A percentile compares a stretch with the other conserved stretches of the same genome.
phyloP scores from a whole-genome alignment of 169 alveolate species.

The Plasmodium inui region DNA sequence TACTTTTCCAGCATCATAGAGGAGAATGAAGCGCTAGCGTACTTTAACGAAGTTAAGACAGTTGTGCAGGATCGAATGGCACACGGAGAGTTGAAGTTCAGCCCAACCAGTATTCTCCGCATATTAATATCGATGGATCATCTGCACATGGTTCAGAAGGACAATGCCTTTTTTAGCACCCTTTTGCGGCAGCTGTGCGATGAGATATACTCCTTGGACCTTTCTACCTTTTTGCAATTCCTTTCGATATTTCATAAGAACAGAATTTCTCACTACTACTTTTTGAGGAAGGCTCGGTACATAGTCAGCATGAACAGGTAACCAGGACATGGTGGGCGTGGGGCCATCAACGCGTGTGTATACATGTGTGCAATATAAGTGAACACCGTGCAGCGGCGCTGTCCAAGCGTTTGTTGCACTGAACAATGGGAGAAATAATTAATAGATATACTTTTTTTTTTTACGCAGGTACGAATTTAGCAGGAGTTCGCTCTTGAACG shows the following conservation, averaged over 20 bases:
- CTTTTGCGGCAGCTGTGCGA: slow-evolving; percentile 40
- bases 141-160: slow-evolving; percentile 12
- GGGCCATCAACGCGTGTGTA: not conserved
- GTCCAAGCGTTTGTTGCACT: not conserved
- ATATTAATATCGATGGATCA: slow-evolving; percentile 44
- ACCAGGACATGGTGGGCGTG: not conserved
- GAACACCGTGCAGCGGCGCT: not conserved
- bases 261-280: slow-evolving; percentile 45
- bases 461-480: slow-evolving; percentile 46
- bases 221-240: slow-evolving; percentile 13
- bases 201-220: slow-evolving; percentile 21
- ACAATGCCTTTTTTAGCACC: slow-evolving; percentile 11
- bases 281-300: slow-evolving; percentile 43
- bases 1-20: slow-evolving; percentile 39
- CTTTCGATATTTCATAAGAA: slow-evolving; percentile 39
- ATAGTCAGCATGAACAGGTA: slow-evolving; percentile 63
- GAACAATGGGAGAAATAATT: not conserved
- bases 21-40: slow-evolving; percentile 6
- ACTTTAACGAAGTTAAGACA: slow-evolving; percentile 31
- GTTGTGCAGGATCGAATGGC: slow-evolving; percentile 28
- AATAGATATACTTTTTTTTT: not conserved
- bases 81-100: slow-evolving; percentile 14
- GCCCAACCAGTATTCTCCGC: slow-evolving; percentile 31
- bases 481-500: not conserved
- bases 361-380: not conserved